These are phyloP conservation scores for Pseudocercospora cruenta DNA, from an alignment of 2,329 filamentous ascomycete species.

Conservation along the genomic window DNA sequence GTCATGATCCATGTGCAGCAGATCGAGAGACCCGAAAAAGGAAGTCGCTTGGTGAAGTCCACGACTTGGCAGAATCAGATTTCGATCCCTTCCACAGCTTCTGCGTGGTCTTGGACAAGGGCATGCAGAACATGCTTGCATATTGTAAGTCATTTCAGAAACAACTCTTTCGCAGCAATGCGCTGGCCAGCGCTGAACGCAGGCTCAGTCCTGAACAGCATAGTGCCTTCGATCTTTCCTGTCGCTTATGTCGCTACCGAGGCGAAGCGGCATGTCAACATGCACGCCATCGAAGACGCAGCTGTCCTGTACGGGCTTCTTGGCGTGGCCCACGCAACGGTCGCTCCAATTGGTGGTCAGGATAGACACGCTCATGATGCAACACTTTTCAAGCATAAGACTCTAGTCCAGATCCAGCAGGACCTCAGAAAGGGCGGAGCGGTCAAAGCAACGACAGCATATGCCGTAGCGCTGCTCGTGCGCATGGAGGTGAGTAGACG, in stretches of 20 bases:
- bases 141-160: neutral
- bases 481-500: neutral
- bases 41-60: neutral
- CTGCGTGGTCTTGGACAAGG: slow-evolving; percentile 70
- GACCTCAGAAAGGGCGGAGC: neutral
- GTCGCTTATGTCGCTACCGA: neutral
- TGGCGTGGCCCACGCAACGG: neutral
- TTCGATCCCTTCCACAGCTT: slow-evolving; percentile 35
- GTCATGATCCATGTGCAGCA: neutral
- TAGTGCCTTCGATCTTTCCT: neutral
- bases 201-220: neutral
- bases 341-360: neutral
- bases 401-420: neutral
- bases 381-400: neutral
- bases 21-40: neutral
- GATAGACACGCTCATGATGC: neutral
- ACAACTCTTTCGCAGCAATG: too few species aligned
- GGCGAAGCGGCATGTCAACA: neutral
- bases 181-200: too few species aligned
- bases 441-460: neutral
- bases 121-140: slow-evolving; percentile 43
- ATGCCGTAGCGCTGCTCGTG: neutral
- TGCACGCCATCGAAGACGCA: neutral
- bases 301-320: neutral
- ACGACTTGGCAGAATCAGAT: neutral